Percentiles rank a stretch among this genome's conserved stretches.
Evolutionary conservation across 1,139 yeast genomes (phyloP).

Genomic region (Meyerozyma smithsonii): DNA sequence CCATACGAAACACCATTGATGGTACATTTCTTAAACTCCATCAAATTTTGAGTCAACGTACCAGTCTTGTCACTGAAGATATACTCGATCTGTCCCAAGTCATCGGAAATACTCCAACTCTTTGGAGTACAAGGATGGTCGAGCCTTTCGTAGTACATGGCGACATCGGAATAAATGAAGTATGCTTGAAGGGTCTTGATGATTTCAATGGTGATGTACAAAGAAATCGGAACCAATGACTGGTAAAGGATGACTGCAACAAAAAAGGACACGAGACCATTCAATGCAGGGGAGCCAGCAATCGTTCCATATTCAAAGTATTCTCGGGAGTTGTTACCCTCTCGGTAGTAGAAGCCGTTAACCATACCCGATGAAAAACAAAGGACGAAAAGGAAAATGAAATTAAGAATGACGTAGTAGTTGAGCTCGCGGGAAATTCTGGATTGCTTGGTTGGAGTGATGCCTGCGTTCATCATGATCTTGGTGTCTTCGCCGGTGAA

Average conservation of each 20-base stretch:
- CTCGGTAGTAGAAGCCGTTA: slow-evolving; percentile 70
- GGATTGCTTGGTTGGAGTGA: slow-evolving; percentile 85
- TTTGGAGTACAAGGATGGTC: slow-evolving; percentile 61
- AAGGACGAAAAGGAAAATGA: slow-evolving; percentile 63
- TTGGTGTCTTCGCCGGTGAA: slow-evolving; percentile 91
- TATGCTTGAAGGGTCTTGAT: slow-evolving; percentile 56
- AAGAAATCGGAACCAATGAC: slow-evolving; percentile 56
- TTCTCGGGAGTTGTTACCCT: slow-evolving; percentile 49
- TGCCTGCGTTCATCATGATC: slow-evolving; percentile 89
- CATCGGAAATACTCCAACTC: slow-evolving; percentile 61
- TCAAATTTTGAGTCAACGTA: slow-evolving; percentile 54
- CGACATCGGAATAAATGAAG: slow-evolving; percentile 49
- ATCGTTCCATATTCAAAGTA: slow-evolving; percentile 60
- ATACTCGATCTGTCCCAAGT: slow-evolving; percentile 61
- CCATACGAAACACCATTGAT: slow-evolving; percentile 52
- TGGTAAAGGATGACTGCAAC: slow-evolving; percentile 54
- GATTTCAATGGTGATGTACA: slow-evolving; percentile 56
- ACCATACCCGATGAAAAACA: slow-evolving; percentile 81
- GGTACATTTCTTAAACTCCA: slow-evolving; percentile 61
- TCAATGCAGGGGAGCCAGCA: slow-evolving; percentile 44
- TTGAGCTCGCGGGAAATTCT: slow-evolving; percentile 82
- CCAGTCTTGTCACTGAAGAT: slow-evolving; percentile 62
- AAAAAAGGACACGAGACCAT: slow-evolving; percentile 40
- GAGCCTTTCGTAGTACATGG: slow-evolving; percentile 47
- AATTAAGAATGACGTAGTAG: slow-evolving; percentile 74